Evolutionary conservation across 257 asterid genomes (phyloP), one percentile per base, ranked within the genome.

Genomic region (Lycium ferocissimum): DNA sequence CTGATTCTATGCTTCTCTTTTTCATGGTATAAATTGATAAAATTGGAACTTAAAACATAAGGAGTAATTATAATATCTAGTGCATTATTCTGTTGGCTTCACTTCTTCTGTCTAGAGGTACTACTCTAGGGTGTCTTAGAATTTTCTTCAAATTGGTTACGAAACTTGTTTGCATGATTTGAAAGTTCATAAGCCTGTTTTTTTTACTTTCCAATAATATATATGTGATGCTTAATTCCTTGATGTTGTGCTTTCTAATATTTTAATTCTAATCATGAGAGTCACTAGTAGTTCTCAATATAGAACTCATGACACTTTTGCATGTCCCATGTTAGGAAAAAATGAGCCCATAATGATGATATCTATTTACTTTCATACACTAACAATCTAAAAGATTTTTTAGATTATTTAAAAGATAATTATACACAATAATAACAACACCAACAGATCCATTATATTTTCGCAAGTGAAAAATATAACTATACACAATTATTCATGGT

Each of bases 1-100:
- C 62, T 49, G 81, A 75, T 75, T 75, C 81, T 49, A 75, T 75
- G 13, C 22, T 75, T 73, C 37, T 73, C 13, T 75, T 40, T 75
- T 49, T 49, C 43, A 75, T 22, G 62, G 20, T 75, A 49, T 75
- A 49, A 75, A 75, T 75, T 75, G 62, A 49, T 75, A 49, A 22
- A 20, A 12, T 75, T 22, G 20, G 13, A 20, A 40, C 22, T 75
- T 22, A 75, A 7, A 26, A 20, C 43, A 47, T 12, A 49, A 49
- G 61, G 43, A 75, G 13, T 22, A 49, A 49, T 20, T 47, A 9
- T 6, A 26, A 5, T 20, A 73, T 20, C 20, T 20, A 47, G n/a
- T 72, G 18, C 18, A 72, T 45, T 45, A n/a, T 47, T 75, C 40
- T 20, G 54, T 72, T 43, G 79, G 10, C 35, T 71, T 43, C 35